phyloP scores from a whole-genome alignment of 2,329 filamentous ascomycete species.

The Colletotrichum costaricense region DNA sequence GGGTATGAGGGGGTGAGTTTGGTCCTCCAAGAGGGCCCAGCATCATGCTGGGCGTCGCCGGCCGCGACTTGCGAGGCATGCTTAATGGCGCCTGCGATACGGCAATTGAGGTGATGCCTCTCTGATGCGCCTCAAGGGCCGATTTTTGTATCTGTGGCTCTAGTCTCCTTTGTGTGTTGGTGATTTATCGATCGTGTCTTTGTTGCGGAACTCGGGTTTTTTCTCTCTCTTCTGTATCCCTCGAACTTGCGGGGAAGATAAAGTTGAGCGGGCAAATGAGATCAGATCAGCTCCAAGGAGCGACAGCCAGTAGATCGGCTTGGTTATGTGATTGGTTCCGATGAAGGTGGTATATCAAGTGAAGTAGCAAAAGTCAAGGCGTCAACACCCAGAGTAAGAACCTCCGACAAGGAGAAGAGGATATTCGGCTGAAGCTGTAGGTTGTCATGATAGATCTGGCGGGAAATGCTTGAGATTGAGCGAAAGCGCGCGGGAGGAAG shows the following conservation, averaged over 20 bases:
- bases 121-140: background rate
- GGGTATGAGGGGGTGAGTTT: slow-evolving; percentile 61
- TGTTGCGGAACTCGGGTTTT: slow-evolving; percentile 11
- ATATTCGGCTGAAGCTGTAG: slow-evolving; percentile 47
- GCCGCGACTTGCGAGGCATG: slow-evolving; percentile 51
- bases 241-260: slow-evolving; percentile 26
- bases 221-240: slow-evolving; percentile 1
- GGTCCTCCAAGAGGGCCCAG: slow-evolving; percentile 49
- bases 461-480: slow-evolving; percentile 15
- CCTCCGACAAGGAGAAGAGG: slow-evolving; percentile 54
- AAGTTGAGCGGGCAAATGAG: slow-evolving; percentile 25
- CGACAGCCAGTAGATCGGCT: slow-evolving; percentile 23
- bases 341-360: background rate
- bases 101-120: background rate
- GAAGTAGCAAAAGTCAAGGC: slow-evolving; percentile 46
- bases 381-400: slow-evolving; percentile 52
- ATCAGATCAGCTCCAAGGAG: slow-evolving; percentile 29
- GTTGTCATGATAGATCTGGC: slow-evolving; percentile 51
- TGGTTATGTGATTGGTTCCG: slow-evolving; percentile 8
- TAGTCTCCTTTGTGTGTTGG: background rate
- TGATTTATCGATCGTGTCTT: slow-evolving; percentile 30
- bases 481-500: slow-evolving; percentile 1
- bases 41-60: slow-evolving; percentile 55
- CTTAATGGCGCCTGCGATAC: slow-evolving; percentile 4
- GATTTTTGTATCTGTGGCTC: background rate